Base-by-base conservation (phyloP, 2,329 filamentous ascomycete species). In the Didymella arachidicola region DNA sequence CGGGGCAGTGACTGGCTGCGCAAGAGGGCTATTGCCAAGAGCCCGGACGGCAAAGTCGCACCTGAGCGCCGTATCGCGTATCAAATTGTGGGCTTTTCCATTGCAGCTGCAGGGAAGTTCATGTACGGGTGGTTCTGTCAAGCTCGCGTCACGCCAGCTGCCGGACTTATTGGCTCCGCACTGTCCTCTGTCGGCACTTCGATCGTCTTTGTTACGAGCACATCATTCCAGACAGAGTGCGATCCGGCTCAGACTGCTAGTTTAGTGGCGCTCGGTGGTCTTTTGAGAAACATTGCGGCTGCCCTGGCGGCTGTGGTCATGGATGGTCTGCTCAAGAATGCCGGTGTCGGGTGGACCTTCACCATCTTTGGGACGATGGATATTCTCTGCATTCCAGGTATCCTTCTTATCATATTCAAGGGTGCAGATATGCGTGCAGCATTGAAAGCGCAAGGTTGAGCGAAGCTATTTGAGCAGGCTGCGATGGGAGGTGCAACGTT, bases 121-220 rank as follows among this genome's bases (percentile, higher is more conserved):
- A 77, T 79, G 74, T 81, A 74, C 59, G 79, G 79, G 19, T 81
- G 78, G 78, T 79, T 77, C 41, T 70, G 74, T 7, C 56, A 29
- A 61, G 72, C 25, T 59, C 71, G 7, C 57, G 69, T 43, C 53
- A 68, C 64, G 30, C 67, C 67, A 36, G 65, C 61, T 16, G 57
- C 57, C 18, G 55, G 58, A 14, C 66, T 67, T 10, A 58, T 64
- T 26, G 62, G 63, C 14, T 52, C 64, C 18, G 64, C 75, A 69
- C 69, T 58, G 69, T 74, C 79, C 32, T 78, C 77, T 7, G 76
- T 78, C 57, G 77, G 77, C 7, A 77, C 63, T 8, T 67, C 67
- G 10, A 38, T 79, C 61, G 78, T 80, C 42, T 79, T 80, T 56
- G 76, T 80, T 18, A 75, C 77, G 2, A 79, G 72, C 22, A 79